Conservation (phyloP, 495 filamentous ascomycete species). For the Baudoinia panamericana region DNA sequence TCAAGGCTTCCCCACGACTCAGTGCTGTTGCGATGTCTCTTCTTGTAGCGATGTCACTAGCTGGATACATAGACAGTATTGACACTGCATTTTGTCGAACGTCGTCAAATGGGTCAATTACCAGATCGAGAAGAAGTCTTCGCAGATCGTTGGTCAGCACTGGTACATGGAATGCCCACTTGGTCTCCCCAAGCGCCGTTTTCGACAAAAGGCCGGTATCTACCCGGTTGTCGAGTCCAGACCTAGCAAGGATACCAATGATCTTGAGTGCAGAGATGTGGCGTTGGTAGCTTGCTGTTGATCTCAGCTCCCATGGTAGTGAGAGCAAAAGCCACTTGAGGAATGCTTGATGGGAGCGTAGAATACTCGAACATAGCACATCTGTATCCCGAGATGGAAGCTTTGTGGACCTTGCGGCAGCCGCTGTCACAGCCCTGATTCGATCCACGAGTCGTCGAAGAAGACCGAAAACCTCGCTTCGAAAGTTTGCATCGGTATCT, state of each 20-base stretch:
- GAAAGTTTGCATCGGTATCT: slow-evolving; percentile 70
- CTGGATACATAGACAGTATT: slow-evolving; percentile 24
- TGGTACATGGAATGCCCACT: slow-evolving; percentile 41
- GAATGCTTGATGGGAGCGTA: slow-evolving; percentile 40
- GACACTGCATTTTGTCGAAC: slow-evolving; percentile 53
- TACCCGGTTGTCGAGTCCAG: slow-evolving; percentile 34
- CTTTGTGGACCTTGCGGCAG: slow-evolving; percentile 12
- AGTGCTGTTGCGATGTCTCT: neutral
- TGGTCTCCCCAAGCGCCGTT: slow-evolving; percentile 26
- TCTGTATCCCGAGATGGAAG: neutral
- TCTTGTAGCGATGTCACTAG: neutral
- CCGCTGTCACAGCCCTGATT: slow-evolving; percentile 21
- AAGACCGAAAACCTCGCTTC: slow-evolving; percentile 62
- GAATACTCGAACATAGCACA: neutral
- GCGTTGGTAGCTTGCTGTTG: slow-evolving; percentile 71
- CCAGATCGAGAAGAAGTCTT: slow-evolving; percentile 53
- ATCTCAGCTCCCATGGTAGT: slow-evolving; percentile 54
- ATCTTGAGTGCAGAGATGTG: slow-evolving; percentile 69
- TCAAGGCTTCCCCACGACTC: slow-evolving; percentile 41
- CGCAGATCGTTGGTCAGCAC: slow-evolving; percentile 41
- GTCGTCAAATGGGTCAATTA: slow-evolving; percentile 87
- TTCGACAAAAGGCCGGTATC: slow-evolving; percentile 21
- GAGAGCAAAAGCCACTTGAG: slow-evolving; percentile 57
- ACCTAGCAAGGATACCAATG: slow-evolving; percentile 45
- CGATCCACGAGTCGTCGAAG: slow-evolving; percentile 45